phyloP scores from a whole-genome alignment of 768 basidiomycete species.

The Pleurotus djamor region DNA sequence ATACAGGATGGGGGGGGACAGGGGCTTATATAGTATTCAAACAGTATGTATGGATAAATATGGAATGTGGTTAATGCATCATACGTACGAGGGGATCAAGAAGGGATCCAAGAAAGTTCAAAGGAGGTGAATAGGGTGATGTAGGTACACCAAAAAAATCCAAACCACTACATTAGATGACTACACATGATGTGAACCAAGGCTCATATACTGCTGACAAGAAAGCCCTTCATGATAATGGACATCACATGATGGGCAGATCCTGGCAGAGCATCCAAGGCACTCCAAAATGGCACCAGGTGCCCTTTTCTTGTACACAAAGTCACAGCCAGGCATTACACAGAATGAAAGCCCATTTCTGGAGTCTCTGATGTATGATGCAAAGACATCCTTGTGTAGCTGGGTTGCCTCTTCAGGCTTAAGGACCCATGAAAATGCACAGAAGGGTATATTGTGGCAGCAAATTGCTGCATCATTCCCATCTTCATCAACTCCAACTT shows the following conservation, averaged over 20 bases:
- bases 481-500: neutral
- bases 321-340: constrained; percentile 48
- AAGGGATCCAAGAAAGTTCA: too few relatives aligned
- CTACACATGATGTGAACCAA: neutral
- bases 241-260: constrained; percentile 60
- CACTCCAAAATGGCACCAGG: constrained; percentile 58
- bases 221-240: constrained; percentile 25
- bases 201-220: neutral
- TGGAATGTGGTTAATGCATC: too few relatives aligned
- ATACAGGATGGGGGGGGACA: too few relatives aligned
- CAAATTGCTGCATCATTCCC: constrained; percentile 21
- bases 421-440: constrained; percentile 35
- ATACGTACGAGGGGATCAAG: too few relatives aligned
- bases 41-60: too few relatives aligned
- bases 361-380: constrained; percentile 36
- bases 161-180: neutral
- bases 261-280: constrained; percentile 66
- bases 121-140: too few relatives aligned
- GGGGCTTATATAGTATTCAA: too few relatives aligned
- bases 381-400: constrained; percentile 40
- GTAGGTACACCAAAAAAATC: neutral
- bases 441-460: constrained; percentile 31
- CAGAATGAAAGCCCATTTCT: constrained; percentile 49
- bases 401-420: constrained; percentile 31
- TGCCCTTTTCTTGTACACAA: constrained; percentile 40